Evolutionary conservation across 371 early-diverging fungal species (phyloP), one percentile per base, ranked within the genome.

Genomic region (Racocetra persica): DNA sequence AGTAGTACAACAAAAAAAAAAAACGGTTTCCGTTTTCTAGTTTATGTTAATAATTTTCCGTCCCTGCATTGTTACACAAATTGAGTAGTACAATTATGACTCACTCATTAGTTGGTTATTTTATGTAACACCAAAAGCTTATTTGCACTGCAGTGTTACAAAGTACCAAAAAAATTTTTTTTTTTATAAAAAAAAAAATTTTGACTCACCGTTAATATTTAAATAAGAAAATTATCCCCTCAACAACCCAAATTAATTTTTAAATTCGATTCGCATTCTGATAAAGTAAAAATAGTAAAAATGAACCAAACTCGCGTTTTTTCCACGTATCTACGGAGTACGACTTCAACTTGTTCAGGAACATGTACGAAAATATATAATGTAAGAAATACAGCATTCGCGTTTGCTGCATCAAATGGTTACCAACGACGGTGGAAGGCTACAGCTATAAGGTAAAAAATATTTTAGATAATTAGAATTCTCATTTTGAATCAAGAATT

Each of bases 351-450:
- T 66, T 66, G 32, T 66, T 66, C 66, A 32, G 38, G 18, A 36
- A 18, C 28, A 4, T 28, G 20, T 20, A 10, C 36, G 10, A 18
- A 4, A 36, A 66, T 6, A 10, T 8, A 20, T 10, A 69, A 22
- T 14, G 41, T 41, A 41, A 69, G 45, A 45, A 22, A 69, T 69
- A 69, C 38, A 4, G 5, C 18, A 18, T 22, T 13, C 36, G 24
- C 49, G 36, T 69, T 69, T 41, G 38, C 81, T 81, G 80, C 62
- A 82, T 81, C 70, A 62, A 80, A 41, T 84, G 80, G 45, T 81
- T 82, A 24, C 75, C 85, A 59, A 84, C 84, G 18, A 69, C 84
- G 45, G 83, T 80, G 55, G 83, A 82, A 59, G 63, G 83, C 24
- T 72, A 65, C 14, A 22, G 74, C n/a, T 66, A 70, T 24, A 67